phyloP scores from a whole-genome alignment of 192 early-diverging fungal species.

The Phlyctochytrium bullatum region DNA sequence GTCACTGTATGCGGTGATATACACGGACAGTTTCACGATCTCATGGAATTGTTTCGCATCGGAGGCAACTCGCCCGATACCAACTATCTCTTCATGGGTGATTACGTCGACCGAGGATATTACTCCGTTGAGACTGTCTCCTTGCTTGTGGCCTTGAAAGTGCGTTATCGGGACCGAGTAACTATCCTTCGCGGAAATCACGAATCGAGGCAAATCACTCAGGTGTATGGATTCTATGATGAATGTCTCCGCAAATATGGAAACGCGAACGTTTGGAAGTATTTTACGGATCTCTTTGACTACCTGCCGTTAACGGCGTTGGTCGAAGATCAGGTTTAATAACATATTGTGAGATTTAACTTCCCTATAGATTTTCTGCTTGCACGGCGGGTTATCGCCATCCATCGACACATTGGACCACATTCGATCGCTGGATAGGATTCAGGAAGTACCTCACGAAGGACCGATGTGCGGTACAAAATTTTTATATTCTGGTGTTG shows the following conservation, averaged over 20 bases:
- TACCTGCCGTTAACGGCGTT: conserved; percentile 91
- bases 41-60: conserved; percentile 89
- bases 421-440: conserved; percentile 89
- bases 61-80: conserved; percentile 96
- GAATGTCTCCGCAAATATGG: conserved; percentile 96
- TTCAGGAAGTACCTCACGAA: conserved; percentile 97
- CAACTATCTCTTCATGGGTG: conserved; percentile 98
- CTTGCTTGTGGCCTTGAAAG: conserved; percentile 91
- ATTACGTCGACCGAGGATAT: conserved; percentile 95
- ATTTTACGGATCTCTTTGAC: conserved; percentile 98
- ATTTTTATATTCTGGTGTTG: background rate
- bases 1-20: conserved; percentile 99
- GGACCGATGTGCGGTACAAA: conserved; percentile 85
- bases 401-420: conserved; percentile 93
- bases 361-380: conserved; percentile 79
- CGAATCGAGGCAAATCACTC: conserved; percentile 92
- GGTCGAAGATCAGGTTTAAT: conserved; percentile 76
- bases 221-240: conserved; percentile 99
- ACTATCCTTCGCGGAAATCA: conserved; percentile 93
- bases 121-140: conserved; percentile 97
- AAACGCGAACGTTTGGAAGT: conserved; percentile 94
- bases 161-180: conserved; percentile 91
- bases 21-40: conserved; percentile 97
- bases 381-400: conserved; percentile 93
- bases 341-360: too few species aligned